A percentile compares a stretch with the other conserved stretches of the same genome.
Conservation (phyloP, 306 rosid species). For the Castanea crenata region DNA sequence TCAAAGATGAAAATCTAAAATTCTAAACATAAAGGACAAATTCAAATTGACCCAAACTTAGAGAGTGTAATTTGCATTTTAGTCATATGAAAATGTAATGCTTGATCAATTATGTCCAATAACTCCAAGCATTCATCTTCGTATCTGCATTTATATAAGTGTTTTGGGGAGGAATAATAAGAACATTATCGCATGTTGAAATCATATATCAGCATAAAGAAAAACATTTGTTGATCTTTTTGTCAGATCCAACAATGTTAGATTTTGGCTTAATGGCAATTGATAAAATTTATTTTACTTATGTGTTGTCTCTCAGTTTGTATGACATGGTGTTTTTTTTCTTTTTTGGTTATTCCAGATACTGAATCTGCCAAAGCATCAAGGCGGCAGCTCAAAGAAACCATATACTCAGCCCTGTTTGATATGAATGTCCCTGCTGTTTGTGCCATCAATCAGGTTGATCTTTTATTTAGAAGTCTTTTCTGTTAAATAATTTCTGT, state of each 20-base stretch:
- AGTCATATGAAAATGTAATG: background rate
- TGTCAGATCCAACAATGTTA: background rate
- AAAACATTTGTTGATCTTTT: background rate
- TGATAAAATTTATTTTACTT: background rate
- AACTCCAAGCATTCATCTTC: background rate
- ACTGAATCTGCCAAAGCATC: conserved; percentile 82
- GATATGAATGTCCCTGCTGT: conserved; percentile 88
- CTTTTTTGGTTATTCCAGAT: conserved; percentile 46
- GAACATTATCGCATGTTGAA: background rate
- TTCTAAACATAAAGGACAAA: too few species aligned
- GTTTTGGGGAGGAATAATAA: background rate
- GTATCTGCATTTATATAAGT: background rate
- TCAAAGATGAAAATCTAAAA: too few species aligned
- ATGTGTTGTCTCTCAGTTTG: conserved; percentile 13
- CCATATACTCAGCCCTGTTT: conserved; percentile 63
- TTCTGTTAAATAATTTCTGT: background rate
- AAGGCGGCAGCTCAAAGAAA: conserved; percentile 78
- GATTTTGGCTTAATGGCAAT: background rate
- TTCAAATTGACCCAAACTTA: too few species aligned
- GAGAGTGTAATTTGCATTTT: too few species aligned
- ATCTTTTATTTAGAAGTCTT: background rate
- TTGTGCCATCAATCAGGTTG: conserved; percentile 90
- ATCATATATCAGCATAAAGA: background rate
- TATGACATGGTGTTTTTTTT: conserved; percentile 9
- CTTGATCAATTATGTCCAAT: background rate